Conservation (phyloP, 2,329 filamentous ascomycete genomes). For the Venturiaceae sp. region DNA sequence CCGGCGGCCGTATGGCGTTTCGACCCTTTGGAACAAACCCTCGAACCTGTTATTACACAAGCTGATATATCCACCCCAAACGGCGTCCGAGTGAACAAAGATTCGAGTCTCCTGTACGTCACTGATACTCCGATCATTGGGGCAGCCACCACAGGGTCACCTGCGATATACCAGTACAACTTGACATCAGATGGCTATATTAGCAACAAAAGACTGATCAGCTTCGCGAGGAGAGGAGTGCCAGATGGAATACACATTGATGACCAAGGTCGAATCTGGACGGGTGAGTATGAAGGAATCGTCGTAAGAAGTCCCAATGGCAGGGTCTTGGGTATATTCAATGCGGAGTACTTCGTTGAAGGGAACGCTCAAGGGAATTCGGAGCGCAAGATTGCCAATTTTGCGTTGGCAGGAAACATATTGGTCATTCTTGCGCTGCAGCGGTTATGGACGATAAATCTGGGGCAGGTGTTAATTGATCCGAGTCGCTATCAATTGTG, state of each 20-base stretch:
- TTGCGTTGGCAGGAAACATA: slow-evolving; percentile 7
- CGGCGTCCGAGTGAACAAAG: not conserved
- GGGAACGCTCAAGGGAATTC: not conserved
- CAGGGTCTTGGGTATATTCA: slow-evolving; percentile 13
- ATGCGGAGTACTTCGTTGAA: slow-evolving; percentile 1
- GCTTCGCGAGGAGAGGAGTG: slow-evolving; percentile 10
- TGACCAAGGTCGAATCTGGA: slow-evolving; percentile 15
- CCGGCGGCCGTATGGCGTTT: slow-evolving; percentile 5
- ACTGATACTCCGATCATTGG: not conserved
- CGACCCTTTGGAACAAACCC: not conserved
- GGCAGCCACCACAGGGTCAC: not conserved
- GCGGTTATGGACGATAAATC: not conserved
- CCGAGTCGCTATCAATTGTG: not conserved
- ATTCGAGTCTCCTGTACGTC: not conserved
- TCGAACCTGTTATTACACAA: slow-evolving; percentile 1
- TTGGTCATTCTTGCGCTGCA: not conserved
- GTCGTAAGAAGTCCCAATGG: slow-evolving; percentile 12
- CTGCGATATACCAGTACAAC: slow-evolving; percentile 10
- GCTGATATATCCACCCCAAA: not conserved
- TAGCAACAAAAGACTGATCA: slow-evolving; percentile 5
- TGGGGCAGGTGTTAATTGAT: not conserved
- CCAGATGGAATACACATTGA: slow-evolving; percentile 16
- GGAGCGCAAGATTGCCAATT: slow-evolving; percentile 2
- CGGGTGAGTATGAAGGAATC: slow-evolving; percentile 14
- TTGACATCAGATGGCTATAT: slow-evolving; percentile 6